phyloP scores from a whole-genome alignment of 768 basidiomycete species.

The Tulasnella calospora region DNA sequence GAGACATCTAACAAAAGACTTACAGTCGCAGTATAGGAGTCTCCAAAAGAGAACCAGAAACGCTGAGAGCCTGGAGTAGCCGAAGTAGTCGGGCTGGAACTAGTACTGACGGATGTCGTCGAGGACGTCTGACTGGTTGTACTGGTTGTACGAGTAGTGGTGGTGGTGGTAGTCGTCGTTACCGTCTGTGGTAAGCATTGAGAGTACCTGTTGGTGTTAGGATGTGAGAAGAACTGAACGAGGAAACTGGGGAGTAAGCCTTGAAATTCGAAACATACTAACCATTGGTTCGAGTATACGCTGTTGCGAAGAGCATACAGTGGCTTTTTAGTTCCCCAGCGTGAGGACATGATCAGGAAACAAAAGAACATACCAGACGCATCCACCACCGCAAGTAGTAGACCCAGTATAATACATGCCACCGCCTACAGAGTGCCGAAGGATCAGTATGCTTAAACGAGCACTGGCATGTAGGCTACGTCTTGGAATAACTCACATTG shows the following conservation, averaged over 20 bases:
- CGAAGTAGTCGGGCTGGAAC: slow-evolving; percentile 30
- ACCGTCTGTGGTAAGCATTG: slow-evolving; percentile 16
- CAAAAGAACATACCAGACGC: slow-evolving; percentile 3
- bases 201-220: slow-evolving; percentile 30
- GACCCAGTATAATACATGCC: slow-evolving; percentile 42
- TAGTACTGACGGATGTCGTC: slow-evolving; percentile 22
- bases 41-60: slow-evolving; percentile 36
- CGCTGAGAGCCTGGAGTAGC: neutral
- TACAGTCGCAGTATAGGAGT: slow-evolving; percentile 57
- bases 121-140: slow-evolving; percentile 19
- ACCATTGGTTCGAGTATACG: neutral
- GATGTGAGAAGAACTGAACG: slow-evolving; percentile 31
- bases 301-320: neutral
- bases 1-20: neutral
- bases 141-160: slow-evolving; percentile 28
- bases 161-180: slow-evolving; percentile 10
- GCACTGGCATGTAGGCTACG: no score
- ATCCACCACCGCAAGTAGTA: slow-evolving; percentile 45
- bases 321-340: neutral
- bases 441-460: no score
- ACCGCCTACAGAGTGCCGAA: slow-evolving; percentile 28
- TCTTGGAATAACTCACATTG: neutral
- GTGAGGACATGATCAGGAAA: neutral
- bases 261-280: slow-evolving; percentile 13
- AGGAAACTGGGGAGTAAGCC: neutral